Evolutionary conservation across 805 yeast species (phyloP).

Genomic region (Cyberlindnera maclurae): DNA sequence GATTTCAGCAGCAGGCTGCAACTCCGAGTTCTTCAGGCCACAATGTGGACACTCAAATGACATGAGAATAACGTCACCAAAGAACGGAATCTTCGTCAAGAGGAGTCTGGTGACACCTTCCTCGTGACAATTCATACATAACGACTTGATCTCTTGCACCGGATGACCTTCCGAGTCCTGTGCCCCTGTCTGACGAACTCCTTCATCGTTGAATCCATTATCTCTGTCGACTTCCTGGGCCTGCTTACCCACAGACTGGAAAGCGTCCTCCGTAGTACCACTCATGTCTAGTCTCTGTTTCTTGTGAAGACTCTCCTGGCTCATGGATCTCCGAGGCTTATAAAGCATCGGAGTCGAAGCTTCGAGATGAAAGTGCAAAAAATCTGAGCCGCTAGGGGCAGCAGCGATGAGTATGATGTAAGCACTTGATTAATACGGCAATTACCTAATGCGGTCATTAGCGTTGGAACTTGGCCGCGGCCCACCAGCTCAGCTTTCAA

Average conservation of each 20-base stretch:
- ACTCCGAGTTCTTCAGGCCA: constrained; percentile 81
- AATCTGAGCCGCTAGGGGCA: no score
- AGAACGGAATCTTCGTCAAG: constrained; percentile 84
- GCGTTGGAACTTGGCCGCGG: no score
- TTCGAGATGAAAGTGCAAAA: not conserved
- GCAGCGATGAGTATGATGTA: no score
- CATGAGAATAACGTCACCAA: constrained; percentile 87
- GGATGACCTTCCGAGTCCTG: constrained; percentile 84
- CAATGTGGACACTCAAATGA: constrained; percentile 96
- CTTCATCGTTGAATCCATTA: constrained; percentile 27
- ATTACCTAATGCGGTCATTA: no score
- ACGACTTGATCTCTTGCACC: constrained; percentile 88
- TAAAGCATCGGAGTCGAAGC: not conserved
- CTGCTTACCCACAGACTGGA: constrained; percentile 54
- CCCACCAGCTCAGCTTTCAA: no score
- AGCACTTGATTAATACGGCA: no score
- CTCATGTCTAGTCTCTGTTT: constrained; percentile 2
- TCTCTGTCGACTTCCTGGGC: constrained; percentile 40
- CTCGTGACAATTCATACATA: constrained; percentile 93
- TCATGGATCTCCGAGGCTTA: no score
- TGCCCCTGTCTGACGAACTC: constrained; percentile 65
- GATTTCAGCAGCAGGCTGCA: constrained; percentile 92
- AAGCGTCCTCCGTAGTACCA: constrained; percentile 33
- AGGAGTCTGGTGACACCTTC: constrained; percentile 79
- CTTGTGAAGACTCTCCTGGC: not conserved